Conservation (phyloP, 306 rosid genomes). For the Sesbania bispinosa region DNA sequence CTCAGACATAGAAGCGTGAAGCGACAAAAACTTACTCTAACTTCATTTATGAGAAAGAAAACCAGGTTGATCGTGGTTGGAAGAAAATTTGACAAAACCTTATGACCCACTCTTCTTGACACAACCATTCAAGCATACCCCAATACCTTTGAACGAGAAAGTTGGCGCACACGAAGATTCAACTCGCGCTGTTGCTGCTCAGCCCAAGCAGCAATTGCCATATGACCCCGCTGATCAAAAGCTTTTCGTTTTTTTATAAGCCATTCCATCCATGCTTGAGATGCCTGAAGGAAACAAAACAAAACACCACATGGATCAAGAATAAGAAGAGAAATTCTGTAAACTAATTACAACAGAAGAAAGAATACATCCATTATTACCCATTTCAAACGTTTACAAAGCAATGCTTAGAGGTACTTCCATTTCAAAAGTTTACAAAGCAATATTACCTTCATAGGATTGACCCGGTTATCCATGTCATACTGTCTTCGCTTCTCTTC, state of each 20-base stretch:
- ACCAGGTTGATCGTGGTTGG: constrained; percentile 8
- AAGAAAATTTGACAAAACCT: constrained; percentile 12
- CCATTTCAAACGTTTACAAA: constrained; percentile 11
- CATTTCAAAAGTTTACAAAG: not conserved
- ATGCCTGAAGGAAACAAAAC: constrained; percentile 63
- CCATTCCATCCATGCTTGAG: constrained; percentile 99
- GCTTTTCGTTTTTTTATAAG: constrained; percentile 87
- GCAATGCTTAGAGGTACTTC: not conserved
- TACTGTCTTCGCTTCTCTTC: constrained; percentile 61
- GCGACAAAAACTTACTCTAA: not conserved
- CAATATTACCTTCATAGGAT: constrained; percentile 85
- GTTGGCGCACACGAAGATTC: constrained; percentile 79
- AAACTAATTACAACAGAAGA: constrained; percentile 3
- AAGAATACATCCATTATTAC: not conserved
- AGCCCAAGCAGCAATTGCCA: constrained; percentile 98
- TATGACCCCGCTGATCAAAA: constrained; percentile 90
- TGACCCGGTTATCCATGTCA: constrained; percentile 79
- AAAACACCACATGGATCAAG: constrained; percentile 16
- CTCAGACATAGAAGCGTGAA: not conserved
- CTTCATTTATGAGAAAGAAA: constrained; percentile 7
- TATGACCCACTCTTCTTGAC: not conserved
- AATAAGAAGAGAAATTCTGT: not conserved
- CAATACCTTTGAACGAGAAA: constrained; percentile 88
- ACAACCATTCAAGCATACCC: constrained; percentile 10
- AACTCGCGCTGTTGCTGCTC: constrained; percentile 93